Evolutionary conservation across 2,329 filamentous ascomycete genomes (phyloP), one percentile per base, ranked within the genome.

Genomic region (Neofusicoccum cordaticola): DNA sequence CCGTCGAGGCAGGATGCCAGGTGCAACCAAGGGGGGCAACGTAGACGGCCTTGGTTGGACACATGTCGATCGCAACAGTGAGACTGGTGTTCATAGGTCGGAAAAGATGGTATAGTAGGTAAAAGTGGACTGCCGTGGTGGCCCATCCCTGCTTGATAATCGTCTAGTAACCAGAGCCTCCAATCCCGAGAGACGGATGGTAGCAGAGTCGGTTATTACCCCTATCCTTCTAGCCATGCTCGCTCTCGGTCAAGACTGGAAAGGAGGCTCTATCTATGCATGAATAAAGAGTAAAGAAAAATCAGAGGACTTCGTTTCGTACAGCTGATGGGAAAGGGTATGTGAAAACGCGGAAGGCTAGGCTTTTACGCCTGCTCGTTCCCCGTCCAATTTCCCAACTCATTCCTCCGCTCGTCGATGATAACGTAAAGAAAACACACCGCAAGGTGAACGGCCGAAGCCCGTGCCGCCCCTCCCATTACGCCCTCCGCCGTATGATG

Each of bases 211-310:
- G 13, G 41, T 34, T 47, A 37, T 37, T 60, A 47, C 56, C 56
- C 42, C 31, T 31, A 15, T 35, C 12, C 56, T 19, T 60, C n/a
- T 37, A 22, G 31, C 42, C 42, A 47, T 35, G 41, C 42, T 47
- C 42, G 41, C 31, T 47, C 56, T 31, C 22, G 4, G 27, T 58
- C 2, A 9, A 9, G 27, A 57, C 13, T 11, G 11, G 51, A 15
- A 39, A 61, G 34, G 34, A 60, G 37, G 56, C 56, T 60, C 41
- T 47, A 37, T 60, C 56, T 60, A 60, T 60, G 56, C 56, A 31
- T 60, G 56, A 37, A 47, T 13, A 37, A 13, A 27, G 22, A 27
- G 12, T 15, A 60, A 47, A 17, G 42, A 39, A 47, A 35, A 47
- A 45, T 8, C 41, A 4, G 27, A 34, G 39, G 41, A 57, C 53